Conservation (phyloP, 2,329 filamentous ascomycete species). For the Colletotrichum noveboracense region DNA sequence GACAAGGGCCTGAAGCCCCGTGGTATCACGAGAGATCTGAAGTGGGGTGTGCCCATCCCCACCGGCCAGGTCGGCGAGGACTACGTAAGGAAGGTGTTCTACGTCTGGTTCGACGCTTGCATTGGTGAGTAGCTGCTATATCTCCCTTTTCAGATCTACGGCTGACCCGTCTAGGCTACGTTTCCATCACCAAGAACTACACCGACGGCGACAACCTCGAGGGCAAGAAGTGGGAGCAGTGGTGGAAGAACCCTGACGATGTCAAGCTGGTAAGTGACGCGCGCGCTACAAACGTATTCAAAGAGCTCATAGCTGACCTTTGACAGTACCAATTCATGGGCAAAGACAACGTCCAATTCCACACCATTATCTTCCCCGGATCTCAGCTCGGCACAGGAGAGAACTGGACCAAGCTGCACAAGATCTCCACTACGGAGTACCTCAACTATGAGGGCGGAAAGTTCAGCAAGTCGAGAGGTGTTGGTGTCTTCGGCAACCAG, state of each 20-base stretch:
- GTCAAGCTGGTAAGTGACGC: constrained; percentile 64
- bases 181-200: constrained; percentile 92
- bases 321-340: constrained; percentile 88
- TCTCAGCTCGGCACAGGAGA: constrained; percentile 85
- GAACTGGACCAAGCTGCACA: constrained; percentile 88
- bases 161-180: constrained; percentile 68
- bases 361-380: constrained; percentile 90
- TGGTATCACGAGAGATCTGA: constrained; percentile 90
- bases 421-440: constrained; percentile 85
- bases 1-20: constrained; percentile 84
- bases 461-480: constrained; percentile 88
- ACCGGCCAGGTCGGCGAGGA: constrained; percentile 53
- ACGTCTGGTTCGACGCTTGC: constrained; percentile 58
- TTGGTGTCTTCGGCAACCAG: constrained; percentile 91
- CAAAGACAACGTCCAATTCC: constrained; percentile 72
- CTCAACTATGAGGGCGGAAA: constrained; percentile 89
- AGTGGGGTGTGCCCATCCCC: constrained; percentile 77
- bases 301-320: neutral
- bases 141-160: rapidly evolving
- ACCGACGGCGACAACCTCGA: constrained; percentile 58
- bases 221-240: constrained; percentile 81
- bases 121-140: neutral
- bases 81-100: constrained; percentile 75
- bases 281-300: neutral
- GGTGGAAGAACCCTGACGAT: constrained; percentile 91